Evolutionary conservation across 768 basidiomycete species (phyloP).

Genomic region (Hypholoma sublateritium): DNA sequence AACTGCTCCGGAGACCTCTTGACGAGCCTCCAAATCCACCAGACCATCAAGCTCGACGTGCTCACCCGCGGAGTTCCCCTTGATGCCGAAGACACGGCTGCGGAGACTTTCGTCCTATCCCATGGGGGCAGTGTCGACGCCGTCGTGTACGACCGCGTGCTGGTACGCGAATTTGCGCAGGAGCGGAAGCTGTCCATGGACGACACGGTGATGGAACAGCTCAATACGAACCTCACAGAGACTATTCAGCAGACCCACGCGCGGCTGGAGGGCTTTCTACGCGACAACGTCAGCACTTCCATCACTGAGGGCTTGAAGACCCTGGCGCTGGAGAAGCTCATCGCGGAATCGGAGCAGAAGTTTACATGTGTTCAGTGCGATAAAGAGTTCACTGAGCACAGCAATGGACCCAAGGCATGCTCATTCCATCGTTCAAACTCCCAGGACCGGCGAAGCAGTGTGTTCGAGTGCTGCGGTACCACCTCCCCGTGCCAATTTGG

Average conservation of each 20-base stretch:
- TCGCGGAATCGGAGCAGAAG: constrained; percentile 33
- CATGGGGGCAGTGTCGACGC: constrained; percentile 37
- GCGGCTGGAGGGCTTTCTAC: constrained; percentile 29
- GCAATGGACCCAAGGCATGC: constrained; percentile 37
- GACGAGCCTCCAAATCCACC: constrained; percentile 41
- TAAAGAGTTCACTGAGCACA: constrained; percentile 30
- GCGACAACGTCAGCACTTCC: constrained; percentile 32
- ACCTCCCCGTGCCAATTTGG: constrained; percentile 33
- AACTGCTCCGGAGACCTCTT: constrained; percentile 35
- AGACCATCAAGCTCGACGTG: constrained; percentile 34
- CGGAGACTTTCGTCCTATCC: constrained; percentile 29
- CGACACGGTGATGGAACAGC: constrained; percentile 39
- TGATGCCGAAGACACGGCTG: constrained; percentile 35
- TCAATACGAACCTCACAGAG: constrained; percentile 33
- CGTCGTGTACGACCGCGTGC: constrained; percentile 31
- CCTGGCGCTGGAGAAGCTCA: constrained; percentile 31
- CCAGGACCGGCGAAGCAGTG: constrained; percentile 28
- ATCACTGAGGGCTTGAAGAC: constrained; percentile 35
- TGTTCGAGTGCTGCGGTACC: constrained; percentile 34
- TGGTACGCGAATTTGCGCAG: constrained; percentile 36
- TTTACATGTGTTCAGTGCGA: constrained; percentile 40
- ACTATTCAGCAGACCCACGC: constrained; percentile 29
- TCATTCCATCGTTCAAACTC: constrained; percentile 36
- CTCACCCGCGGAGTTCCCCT: constrained; percentile 34
- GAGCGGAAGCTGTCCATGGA: constrained; percentile 35